phyloP scores from a whole-genome alignment of 2,329 filamentous ascomycete species.

The Epichloe sibirici region DNA sequence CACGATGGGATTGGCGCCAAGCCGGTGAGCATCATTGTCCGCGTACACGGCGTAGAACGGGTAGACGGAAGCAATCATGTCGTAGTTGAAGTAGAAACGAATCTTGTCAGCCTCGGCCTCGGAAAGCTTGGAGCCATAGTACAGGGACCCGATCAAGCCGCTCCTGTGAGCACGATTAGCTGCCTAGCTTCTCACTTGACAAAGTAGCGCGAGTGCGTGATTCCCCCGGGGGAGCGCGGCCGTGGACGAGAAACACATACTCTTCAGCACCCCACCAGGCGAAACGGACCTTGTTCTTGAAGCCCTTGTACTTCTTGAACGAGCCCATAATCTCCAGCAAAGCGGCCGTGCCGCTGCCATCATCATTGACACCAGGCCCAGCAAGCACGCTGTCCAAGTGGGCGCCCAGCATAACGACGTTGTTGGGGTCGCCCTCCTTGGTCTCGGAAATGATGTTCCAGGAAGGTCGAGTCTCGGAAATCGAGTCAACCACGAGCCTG shows the following conservation, averaged over 20 bases:
- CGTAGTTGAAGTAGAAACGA: conserved; percentile 56
- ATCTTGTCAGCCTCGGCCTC: conserved; percentile 38
- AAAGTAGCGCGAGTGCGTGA: no score
- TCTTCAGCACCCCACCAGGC: conserved; percentile 29
- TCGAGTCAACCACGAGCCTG: conserved; percentile 20
- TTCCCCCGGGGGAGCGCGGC: no score
- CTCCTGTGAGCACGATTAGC: conserved; percentile 12
- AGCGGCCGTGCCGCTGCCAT: conserved; percentile 24
- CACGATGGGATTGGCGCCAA: conserved; percentile 19
- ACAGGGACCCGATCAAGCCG: conserved; percentile 30
- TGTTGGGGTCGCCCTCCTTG: conserved; percentile 26
- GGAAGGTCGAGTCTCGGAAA: conserved; percentile 19
- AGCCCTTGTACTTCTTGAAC: conserved; percentile 22
- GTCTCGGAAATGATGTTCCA: conserved; percentile 30
- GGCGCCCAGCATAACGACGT: conserved; percentile 27
- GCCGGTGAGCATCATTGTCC: conserved; percentile 25
- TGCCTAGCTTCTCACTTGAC: no score
- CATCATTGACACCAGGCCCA: conserved; percentile 27
- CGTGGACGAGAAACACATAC: conserved; percentile 11
- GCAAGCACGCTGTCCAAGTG: conserved; percentile 26
- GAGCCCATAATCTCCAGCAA: conserved; percentile 24
- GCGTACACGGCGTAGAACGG: conserved; percentile 28
- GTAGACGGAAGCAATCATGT: conserved; percentile 49
- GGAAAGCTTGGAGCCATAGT: conserved; percentile 26
- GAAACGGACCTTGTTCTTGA: conserved; percentile 28